Evolutionary conservation across 139 green algal species (phyloP).

Genomic region (Picochlorum sp.): DNA sequence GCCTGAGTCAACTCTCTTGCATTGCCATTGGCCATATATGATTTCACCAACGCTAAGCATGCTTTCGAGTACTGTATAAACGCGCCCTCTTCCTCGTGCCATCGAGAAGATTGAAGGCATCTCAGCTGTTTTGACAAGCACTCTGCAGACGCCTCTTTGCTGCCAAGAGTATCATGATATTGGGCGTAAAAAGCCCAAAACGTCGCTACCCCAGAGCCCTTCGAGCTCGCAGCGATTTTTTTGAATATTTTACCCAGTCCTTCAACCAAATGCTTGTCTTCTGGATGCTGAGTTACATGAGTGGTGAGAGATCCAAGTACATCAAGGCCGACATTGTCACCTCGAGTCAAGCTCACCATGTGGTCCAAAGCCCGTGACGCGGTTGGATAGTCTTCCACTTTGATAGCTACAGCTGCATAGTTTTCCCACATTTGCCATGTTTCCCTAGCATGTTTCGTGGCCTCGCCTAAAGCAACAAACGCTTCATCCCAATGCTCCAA

Average conservation of each 20-base stretch:
- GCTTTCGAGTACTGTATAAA: slow-evolving; percentile 47
- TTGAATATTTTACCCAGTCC: slow-evolving; percentile 3
- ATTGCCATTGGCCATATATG: slow-evolving; percentile 16
- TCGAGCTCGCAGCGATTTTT: slow-evolving; percentile 8
- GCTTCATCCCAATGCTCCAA: slow-evolving; percentile 16
- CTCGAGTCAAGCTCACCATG: slow-evolving; percentile 38
- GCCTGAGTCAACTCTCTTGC: slow-evolving; percentile 43
- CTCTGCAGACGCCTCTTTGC: slow-evolving; percentile 37
- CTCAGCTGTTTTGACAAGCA: slow-evolving; percentile 51
- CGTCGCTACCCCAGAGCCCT: slow-evolving; percentile 5
- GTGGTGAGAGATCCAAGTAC: slow-evolving; percentile 30
- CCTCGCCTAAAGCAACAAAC: slow-evolving; percentile 38
- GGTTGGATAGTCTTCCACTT: slow-evolving; percentile 11
- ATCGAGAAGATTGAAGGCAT: slow-evolving; percentile 34
- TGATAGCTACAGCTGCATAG: slow-evolving; percentile 31
- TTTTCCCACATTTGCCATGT: slow-evolving; percentile 91
- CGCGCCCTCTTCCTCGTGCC: slow-evolving; percentile 21
- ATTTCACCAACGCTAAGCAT: slow-evolving; percentile 19
- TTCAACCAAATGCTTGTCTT: background rate
- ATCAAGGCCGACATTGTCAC: slow-evolving; percentile 26
- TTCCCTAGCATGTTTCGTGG: slow-evolving; percentile 57
- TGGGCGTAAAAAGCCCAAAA: slow-evolving; percentile 24
- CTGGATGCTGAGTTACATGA: background rate
- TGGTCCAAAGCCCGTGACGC: slow-evolving; percentile 35
- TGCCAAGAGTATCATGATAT: slow-evolving; percentile 33